Evolutionary conservation across 768 basidiomycete species (phyloP).

Genomic region (Boletales sp.): DNA sequence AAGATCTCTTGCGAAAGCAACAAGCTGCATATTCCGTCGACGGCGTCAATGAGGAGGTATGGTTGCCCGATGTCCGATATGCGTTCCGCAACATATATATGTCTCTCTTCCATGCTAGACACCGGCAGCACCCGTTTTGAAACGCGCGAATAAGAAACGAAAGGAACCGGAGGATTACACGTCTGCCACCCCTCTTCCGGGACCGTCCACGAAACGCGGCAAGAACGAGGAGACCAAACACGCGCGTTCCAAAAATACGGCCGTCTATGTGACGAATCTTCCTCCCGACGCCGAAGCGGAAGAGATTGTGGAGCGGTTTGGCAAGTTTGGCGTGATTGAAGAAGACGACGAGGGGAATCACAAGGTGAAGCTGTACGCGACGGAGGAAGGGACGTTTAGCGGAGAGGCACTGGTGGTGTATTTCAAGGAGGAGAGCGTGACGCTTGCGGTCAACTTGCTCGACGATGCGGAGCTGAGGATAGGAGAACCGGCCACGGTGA

Average conservation of each 20-base stretch:
- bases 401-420: slow-evolving; percentile 96
- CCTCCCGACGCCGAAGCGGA: slow-evolving; percentile 71
- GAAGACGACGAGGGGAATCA: slow-evolving; percentile 88
- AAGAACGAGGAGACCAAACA: slow-evolving; percentile 52
- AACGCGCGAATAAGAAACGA: slow-evolving; percentile 76
- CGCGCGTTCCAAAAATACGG: slow-evolving; percentile 83
- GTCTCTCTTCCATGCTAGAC: slow-evolving; percentile 45
- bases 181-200: slow-evolving; percentile 46
- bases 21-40: slow-evolving; percentile 92
- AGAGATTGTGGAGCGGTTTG: slow-evolving; percentile 82
- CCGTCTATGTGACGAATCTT: slow-evolving; percentile 83
- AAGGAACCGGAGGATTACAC: slow-evolving; percentile 73
- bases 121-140: slow-evolving; percentile 83
- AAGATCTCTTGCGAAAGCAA: slow-evolving; percentile 81
- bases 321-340: slow-evolving; percentile 88
- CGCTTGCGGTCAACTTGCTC: slow-evolving; percentile 75
- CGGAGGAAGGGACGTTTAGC: slow-evolving; percentile 82
- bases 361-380: slow-evolving; percentile 95
- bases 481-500: slow-evolving; percentile 69
- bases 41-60: slow-evolving; percentile 92
- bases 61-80: slow-evolving; percentile 27
- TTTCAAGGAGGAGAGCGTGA: slow-evolving; percentile 96
- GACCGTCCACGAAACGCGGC: slow-evolving; percentile 65
- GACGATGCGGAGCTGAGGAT: slow-evolving; percentile 90
- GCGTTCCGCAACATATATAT: slow-evolving; percentile 23